Base-by-base conservation (phyloP, 495 filamentous ascomycete genomes). In the Platismatia glauca region DNA sequence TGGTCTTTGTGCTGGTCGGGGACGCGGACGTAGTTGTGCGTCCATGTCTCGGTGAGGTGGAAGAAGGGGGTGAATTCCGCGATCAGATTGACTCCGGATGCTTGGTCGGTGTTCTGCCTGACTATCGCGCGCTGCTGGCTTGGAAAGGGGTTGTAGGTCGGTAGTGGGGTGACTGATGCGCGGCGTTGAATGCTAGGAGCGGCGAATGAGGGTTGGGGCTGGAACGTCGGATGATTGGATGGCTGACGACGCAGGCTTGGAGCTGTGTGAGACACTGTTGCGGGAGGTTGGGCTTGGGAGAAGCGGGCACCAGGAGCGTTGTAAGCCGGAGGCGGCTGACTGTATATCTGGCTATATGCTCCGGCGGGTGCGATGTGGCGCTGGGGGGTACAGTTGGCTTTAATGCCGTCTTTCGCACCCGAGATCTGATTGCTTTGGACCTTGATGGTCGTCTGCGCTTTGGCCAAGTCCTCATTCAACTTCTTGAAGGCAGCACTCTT, bases 371-470 rank as follows among this genome's bases (percentile, higher is more conserved):
- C 41, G 9, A 20, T n/a, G 15, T 7, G 4, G 15, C 55, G 55
- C 15, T 58, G 41, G 7, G 61, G 55, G 39, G 53, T 63, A 15
- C 16, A 12, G 0, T 31, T 24, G 13, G 50, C 8, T 8, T 46
- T 56, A 18, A n/a, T 24, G 7, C 7, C 37, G 9, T 27, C 29
- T 13, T 43, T 58, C 7, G 38, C 37, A 60, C 70, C 66, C 5
- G 70, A 67, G 8, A 74, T 72, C 5, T 67, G 66, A 55, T 66
- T 67, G 50, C 70, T 72, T 44, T 74, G 72, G 31, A 65, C 65
- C 48, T 60, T 68, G 48, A 72, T 72, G 0, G 70, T 72, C 22
- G 59, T 60, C 37, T 68, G 65, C 59, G 70, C 67, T 55, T 64
- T 70, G 15, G 57, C 7, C 8, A 73, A 52, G 5, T 68, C 43